These are phyloP conservation scores for Vicia faba DNA, from an alignment of 306 rosid genomes.

Conservation along the genomic window DNA sequence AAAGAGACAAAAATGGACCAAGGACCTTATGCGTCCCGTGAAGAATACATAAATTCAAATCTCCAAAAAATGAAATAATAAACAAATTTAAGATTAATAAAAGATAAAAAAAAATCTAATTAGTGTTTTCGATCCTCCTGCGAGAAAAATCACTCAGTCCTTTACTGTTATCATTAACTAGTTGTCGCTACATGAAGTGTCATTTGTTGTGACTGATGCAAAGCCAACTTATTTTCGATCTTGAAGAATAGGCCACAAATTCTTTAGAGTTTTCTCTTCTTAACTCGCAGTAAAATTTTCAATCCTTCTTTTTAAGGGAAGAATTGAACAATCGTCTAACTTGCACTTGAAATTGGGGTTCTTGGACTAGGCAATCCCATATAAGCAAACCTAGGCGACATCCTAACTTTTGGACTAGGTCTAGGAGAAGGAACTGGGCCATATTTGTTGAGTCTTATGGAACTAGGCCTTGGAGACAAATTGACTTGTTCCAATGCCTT, in stretches of 20 bases:
- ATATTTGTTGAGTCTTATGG: constrained; percentile 29
- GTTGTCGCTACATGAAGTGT: constrained; percentile 13
- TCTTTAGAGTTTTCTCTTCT: constrained; percentile 10
- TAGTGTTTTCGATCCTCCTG: not conserved
- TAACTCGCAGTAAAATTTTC: constrained; percentile 23
- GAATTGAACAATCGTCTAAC: not conserved
- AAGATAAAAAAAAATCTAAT: constrained; percentile 1
- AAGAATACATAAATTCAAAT: constrained; percentile 5
- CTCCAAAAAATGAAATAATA: constrained; percentile 31
- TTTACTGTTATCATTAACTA: constrained; percentile 11
- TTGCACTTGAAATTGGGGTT: constrained; percentile 46
- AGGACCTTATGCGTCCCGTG: not conserved
- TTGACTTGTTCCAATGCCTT: constrained; percentile 83
- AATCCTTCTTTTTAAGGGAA: no score
- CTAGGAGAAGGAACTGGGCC: constrained; percentile 96
- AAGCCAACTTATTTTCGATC: constrained; percentile 6
- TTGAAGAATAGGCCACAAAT: not conserved
- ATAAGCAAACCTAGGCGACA: constrained; percentile 68
- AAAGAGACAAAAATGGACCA: constrained; percentile 28
- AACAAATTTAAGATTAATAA: not conserved
- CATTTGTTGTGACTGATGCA: not conserved
- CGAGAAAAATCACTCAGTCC: not conserved
- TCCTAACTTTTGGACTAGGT: constrained; percentile 85
- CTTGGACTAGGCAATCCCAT: constrained; percentile 92
- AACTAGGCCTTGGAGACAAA: constrained; percentile 65